phyloP scores from a whole-genome alignment of 345 rosid species.

The Combretum micranthum region DNA sequence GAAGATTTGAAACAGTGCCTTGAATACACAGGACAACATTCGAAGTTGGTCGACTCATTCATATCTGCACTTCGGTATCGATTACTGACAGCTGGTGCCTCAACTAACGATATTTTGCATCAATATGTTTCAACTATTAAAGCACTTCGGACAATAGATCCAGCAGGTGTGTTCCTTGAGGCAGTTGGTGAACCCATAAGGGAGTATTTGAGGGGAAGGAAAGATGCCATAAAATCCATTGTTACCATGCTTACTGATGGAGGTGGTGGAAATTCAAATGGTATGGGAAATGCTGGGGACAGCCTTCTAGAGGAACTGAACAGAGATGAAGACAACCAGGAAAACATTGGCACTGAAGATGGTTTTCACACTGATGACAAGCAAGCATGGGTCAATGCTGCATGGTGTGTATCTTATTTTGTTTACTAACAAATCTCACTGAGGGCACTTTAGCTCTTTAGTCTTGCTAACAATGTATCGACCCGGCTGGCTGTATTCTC shows the following conservation, averaged over 20 bases:
- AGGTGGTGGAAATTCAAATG: conserved; percentile 71
- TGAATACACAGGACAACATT: conserved; percentile 92
- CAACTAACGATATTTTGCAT: conserved; percentile 97
- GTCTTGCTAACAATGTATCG: no score
- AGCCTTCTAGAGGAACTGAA: conserved; percentile 97
- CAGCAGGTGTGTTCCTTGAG: conserved; percentile 91
- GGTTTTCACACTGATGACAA: conserved; percentile 78
- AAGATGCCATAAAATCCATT: conserved; percentile 93
- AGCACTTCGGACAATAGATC: conserved; percentile 90
- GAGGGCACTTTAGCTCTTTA: no score
- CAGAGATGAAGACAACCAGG: conserved; percentile 88
- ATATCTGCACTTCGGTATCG: conserved; percentile 81
- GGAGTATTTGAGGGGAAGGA: conserved; percentile 83
- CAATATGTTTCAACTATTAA: conserved; percentile 95
- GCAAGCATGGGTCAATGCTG: conserved; percentile 82
- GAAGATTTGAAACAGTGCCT: conserved; percentile 96
- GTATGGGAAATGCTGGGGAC: conserved; percentile 79
- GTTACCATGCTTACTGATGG: conserved; percentile 99
- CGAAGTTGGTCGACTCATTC: conserved; percentile 86
- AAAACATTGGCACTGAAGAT: conserved; percentile 57
- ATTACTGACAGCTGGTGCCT: conserved; percentile 96
- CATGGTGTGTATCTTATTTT: conserved; percentile 31
- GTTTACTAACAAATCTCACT: not conserved
- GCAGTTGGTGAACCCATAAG: conserved; percentile 96
- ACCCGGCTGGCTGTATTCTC: no score